Percentiles rank a stretch among this genome's conserved stretches.
Conservation (phyloP, 2,329 filamentous ascomycete genomes). For the Trichoderma aggressivum region DNA sequence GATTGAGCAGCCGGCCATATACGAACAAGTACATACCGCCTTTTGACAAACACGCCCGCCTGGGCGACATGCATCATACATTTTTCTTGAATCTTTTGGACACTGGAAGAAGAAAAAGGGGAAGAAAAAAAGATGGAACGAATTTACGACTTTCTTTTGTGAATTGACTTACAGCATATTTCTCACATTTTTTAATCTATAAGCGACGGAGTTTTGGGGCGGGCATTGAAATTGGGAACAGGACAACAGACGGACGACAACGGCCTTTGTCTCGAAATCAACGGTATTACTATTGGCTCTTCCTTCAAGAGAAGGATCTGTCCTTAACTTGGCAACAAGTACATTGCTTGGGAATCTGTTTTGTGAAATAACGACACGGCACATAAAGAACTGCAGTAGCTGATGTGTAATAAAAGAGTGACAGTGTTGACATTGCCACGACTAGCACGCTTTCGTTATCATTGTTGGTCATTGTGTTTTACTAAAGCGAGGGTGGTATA, state of each 20-base stretch:
- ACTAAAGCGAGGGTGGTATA: no score
- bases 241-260: not conserved
- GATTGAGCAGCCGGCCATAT: not conserved
- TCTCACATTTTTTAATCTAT: conserved; percentile 4
- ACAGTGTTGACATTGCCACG: not conserved
- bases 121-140: conserved; percentile 9
- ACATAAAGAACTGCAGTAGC: not conserved
- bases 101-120: not conserved
- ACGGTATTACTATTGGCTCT: not conserved
- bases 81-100: not conserved
- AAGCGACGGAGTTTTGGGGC: conserved; percentile 25
- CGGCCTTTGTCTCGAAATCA: not conserved
- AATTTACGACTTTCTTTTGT: conserved; percentile 20
- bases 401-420: not conserved
- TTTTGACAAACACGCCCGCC: conserved; percentile 16
- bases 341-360: not conserved
- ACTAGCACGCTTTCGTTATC: not conserved
- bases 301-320: not conserved
- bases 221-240: not conserved
- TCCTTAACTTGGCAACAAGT: not conserved
- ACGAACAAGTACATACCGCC: not conserved
- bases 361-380: not conserved
- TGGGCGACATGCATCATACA: not conserved
- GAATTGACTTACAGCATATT: not conserved
- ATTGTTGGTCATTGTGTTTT: no score